Evolutionary conservation across 2,329 filamentous ascomycete species (phyloP), one percentile per base, ranked within the genome.

Genomic region (Trichothecium roseum): DNA sequence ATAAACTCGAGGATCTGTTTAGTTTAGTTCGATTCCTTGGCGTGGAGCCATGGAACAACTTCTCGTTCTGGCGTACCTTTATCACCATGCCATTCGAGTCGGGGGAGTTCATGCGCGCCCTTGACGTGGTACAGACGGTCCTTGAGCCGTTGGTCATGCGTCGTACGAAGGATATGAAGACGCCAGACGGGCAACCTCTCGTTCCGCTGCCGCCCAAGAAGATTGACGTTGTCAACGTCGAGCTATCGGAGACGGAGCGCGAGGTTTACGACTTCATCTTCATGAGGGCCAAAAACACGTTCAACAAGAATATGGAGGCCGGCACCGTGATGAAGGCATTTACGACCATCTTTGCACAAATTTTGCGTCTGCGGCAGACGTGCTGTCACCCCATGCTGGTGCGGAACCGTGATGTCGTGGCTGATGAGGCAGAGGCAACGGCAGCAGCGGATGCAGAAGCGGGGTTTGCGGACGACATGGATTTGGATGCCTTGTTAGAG

Each of bases 11-110:
- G 55, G 91, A 96, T 57, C 64, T 98, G 12, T 96, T 95, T 62
- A 94, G 85, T 50, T 63, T 98, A 27, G 85, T 96, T 10, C 78
- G 85, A 3, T 98, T 96, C 59, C 64, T 98, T 9, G 80, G 85
- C 38, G 91, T 98, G 4, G 89, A 96, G 54, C 91, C 91, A 0
- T 98, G 91, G 91, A 91, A 83, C 50, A 96, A 96, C 55, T 98
- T 98, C 56, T 94, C 88, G 0, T 98, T 94, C 61, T 98, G 91
- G 91, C 88, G 88, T 54, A 96, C 91, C 0, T 98, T 98, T 55
- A 96, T 98, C 51, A 98, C 91, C 0, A 81, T 94, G 2, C 91
- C 91, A 0, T 98, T 98, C 44, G 91, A 98, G 56, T 89, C 86
- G 0, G 91, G 91, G 45, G 84, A 98, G 43, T 95, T 94, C 52